Conservation (phyloP, 2,329 filamentous ascomycete species). For the Nemania diffusa region DNA sequence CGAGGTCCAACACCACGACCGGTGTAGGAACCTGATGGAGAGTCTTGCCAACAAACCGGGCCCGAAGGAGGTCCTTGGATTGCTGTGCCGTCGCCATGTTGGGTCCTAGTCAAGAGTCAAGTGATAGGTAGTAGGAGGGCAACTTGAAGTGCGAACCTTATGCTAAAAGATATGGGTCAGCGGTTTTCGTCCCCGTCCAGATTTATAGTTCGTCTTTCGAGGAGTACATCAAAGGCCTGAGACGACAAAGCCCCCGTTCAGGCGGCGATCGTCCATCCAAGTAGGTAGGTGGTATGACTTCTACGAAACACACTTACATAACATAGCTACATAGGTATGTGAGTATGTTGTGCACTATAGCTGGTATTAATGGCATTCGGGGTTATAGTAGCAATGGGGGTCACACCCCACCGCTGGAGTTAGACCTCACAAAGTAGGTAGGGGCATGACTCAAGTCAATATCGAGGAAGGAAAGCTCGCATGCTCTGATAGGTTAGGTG, state of each 20-base stretch:
- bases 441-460: conserved; percentile 15
- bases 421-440: neutral
- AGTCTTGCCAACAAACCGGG: conserved; percentile 66
- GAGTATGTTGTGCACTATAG: neutral
- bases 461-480: neutral
- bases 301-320: conserved; percentile 8
- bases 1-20: conserved; percentile 73
- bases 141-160: neutral
- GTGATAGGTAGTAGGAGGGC: neutral
- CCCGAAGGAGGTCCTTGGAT: conserved; percentile 52
- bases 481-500: conserved; percentile 22
- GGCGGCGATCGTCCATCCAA: conserved; percentile 16
- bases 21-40: conserved; percentile 72
- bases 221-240: neutral
- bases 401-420: conserved; percentile 32
- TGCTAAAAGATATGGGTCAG: neutral
- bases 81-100: conserved; percentile 40
- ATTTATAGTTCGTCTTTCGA: neutral
- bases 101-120: neutral
- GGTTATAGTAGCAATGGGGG: conserved; percentile 23
- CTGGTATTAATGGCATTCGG: conserved; percentile 11
- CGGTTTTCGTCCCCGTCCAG: neutral
- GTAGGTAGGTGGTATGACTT: conserved; percentile 17
- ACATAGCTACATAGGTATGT: neutral
- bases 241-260: neutral